Evolutionary conservation across 2,329 filamentous ascomycete genomes (phyloP).

Genomic region (Aspergillus sp.): DNA sequence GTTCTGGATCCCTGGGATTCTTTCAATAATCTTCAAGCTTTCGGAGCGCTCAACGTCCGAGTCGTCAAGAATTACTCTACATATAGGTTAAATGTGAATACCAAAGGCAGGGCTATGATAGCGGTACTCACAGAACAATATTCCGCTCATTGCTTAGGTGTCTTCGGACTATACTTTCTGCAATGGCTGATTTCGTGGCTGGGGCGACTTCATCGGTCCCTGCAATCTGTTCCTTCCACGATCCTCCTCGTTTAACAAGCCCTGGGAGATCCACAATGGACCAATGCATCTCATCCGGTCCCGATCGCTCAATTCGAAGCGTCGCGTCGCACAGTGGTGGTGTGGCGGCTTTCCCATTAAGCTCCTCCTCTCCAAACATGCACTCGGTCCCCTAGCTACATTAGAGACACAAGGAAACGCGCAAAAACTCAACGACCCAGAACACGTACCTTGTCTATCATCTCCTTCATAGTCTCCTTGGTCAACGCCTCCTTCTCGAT

Average conservation of each 20-base stretch:
- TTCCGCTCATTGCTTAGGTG: conserved; percentile 1
- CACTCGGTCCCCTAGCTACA: background rate
- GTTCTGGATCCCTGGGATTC: conserved; percentile 6
- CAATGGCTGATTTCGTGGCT: background rate
- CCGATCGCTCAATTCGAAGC: conserved; percentile 59
- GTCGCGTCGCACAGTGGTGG: background rate
- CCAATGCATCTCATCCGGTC: conserved; percentile 59
- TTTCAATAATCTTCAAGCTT: conserved; percentile 10
- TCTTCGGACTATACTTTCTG: background rate
- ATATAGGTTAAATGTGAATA: background rate
- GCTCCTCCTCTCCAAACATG: background rate
- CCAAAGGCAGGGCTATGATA: background rate
- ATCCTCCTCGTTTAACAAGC: conserved; percentile 43
- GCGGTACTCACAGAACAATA: conserved; percentile 4
- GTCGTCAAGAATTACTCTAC: conserved; percentile 16
- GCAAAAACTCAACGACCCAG: background rate
- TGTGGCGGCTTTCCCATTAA: background rate
- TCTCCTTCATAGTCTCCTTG: background rate
- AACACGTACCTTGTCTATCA: background rate
- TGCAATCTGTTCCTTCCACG: background rate
- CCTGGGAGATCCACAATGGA: conserved; percentile 64
- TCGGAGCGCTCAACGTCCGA: conserved; percentile 16
- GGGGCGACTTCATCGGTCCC: background rate
- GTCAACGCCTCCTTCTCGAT: conserved; percentile 1
- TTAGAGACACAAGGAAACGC: background rate